These are phyloP conservation scores for Penicillium polonicum DNA, from an alignment of 2,329 filamentous ascomycete genomes.

Conservation along the genomic window DNA sequence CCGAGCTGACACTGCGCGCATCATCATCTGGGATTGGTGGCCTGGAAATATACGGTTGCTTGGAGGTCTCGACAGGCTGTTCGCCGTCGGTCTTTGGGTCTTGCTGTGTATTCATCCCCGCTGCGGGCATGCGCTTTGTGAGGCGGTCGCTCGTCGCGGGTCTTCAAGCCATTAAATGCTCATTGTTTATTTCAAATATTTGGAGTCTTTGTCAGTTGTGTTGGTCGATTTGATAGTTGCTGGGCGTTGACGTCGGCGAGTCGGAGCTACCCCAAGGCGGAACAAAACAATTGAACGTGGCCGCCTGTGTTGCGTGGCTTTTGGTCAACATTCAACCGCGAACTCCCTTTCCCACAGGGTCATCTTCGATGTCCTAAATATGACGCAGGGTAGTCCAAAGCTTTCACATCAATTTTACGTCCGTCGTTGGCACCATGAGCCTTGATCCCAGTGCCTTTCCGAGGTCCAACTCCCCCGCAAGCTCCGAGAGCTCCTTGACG, in stretches of 20 bases:
- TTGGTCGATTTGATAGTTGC: background rate
- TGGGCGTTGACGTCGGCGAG: conserved; percentile 21
- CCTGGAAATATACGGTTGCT: conserved; percentile 12
- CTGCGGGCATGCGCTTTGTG: conserved; percentile 25
- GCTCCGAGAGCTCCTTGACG: conserved; percentile 77
- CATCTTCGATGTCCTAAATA: conserved; percentile 33
- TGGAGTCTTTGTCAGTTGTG: background rate
- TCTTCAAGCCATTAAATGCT: conserved; percentile 9
- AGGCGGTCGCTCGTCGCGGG: conserved; percentile 21
- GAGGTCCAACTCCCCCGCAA: conserved; percentile 66
- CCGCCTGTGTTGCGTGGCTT: conserved; percentile 25
- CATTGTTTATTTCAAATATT: conserved; percentile 12
- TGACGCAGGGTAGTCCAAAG: conserved; percentile 32
- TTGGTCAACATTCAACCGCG: conserved; percentile 18
- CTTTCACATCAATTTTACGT: conserved; percentile 23
- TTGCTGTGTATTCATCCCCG: conserved; percentile 23
- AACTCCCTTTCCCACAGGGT: conserved; percentile 15
- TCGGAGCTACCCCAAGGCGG: conserved; percentile 23
- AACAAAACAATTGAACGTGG: conserved; percentile 26
- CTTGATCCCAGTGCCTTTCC: conserved; percentile 44
- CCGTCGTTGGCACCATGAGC: conserved; percentile 42
- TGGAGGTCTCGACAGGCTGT: conserved; percentile 12
- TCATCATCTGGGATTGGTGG: conserved; percentile 17
- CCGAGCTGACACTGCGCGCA: conserved; percentile 28
- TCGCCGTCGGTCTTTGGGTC: conserved; percentile 14